Conservation (phyloP, 1,284 basidiomycete genomes). For the Fomitopsis schrenkii region DNA sequence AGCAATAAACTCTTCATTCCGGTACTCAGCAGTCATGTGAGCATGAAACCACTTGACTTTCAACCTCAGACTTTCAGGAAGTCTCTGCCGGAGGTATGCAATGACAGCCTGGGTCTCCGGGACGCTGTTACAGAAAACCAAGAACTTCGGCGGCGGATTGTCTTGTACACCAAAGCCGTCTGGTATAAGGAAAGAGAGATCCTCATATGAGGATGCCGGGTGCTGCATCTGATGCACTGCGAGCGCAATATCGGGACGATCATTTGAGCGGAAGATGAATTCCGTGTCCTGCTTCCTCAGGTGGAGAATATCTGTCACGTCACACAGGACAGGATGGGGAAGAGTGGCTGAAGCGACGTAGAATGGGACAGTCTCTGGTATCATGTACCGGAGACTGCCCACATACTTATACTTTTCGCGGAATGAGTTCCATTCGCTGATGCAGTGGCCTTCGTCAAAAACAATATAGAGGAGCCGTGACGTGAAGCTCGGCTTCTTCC, state of each 20-base stretch:
- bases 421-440: conserved; percentile 33
- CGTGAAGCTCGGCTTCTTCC: conserved; percentile 22
- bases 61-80: conserved; percentile 3
- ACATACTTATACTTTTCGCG: conserved; percentile 27
- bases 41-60: conserved; percentile 20
- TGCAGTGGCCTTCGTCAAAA: conserved; percentile 36
- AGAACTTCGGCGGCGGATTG: conserved; percentile 19
- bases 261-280: conserved; percentile 16
- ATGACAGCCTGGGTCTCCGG: conserved; percentile 6
- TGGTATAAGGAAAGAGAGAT: conserved; percentile 27
- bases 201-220: conserved; percentile 15
- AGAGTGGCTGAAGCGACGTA: conserved; percentile 34
- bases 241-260: conserved; percentile 28
- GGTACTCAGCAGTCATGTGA: conserved; percentile 12
- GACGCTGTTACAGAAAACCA: conserved; percentile 30
- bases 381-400: conserved; percentile 21
- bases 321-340: conserved; percentile 19
- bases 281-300: not conserved
- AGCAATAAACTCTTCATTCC: conserved; percentile 12
- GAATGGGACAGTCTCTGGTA: conserved; percentile 27
- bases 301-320: conserved; percentile 10
- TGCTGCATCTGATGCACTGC: conserved; percentile 21
- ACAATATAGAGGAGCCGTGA: conserved; percentile 23
- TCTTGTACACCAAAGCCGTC: conserved; percentile 6
- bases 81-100: conserved; percentile 6